Percentiles rank a stretch among this genome's conserved stretches.
Evolutionary conservation across 352 stramenopile species (phyloP).

Genomic region (Globisporangium irregulare): DNA sequence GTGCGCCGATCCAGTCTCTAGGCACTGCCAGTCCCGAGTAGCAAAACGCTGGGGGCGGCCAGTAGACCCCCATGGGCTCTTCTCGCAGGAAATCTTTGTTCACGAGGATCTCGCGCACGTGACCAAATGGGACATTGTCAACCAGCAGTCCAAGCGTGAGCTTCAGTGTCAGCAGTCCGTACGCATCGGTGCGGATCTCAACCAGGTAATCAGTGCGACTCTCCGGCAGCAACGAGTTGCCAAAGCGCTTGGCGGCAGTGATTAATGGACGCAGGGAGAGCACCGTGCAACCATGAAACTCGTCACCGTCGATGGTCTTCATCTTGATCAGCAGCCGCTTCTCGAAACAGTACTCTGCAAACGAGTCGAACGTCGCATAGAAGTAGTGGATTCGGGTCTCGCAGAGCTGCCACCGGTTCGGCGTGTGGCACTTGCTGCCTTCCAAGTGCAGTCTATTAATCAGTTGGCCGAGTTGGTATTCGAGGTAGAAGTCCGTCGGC

Average conservation of each 20-base stretch:
- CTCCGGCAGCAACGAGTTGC: slow-evolving; percentile 46
- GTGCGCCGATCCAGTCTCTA: slow-evolving; percentile 59
- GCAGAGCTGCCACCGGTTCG: slow-evolving; percentile 81
- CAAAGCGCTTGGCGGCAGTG: slow-evolving; percentile 55
- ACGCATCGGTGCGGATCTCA: slow-evolving; percentile 55
- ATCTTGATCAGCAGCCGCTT: slow-evolving; percentile 72
- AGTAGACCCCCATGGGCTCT: slow-evolving; percentile 48
- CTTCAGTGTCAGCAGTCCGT: slow-evolving; percentile 70
- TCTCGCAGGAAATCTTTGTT: slow-evolving; percentile 54
- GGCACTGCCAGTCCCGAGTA: slow-evolving; percentile 45
- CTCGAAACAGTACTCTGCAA: slow-evolving; percentile 63
- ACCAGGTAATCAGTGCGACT: slow-evolving; percentile 60
- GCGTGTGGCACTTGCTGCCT: slow-evolving; percentile 75
- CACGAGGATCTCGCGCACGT: slow-evolving; percentile 55
- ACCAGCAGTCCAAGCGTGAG: slow-evolving; percentile 68
- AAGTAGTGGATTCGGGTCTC: slow-evolving; percentile 72
- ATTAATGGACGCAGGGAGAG: slow-evolving; percentile 55
- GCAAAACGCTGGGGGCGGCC: slow-evolving; percentile 48
- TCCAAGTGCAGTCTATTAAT: slow-evolving; percentile 61
- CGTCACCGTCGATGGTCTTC: slow-evolving; percentile 30
- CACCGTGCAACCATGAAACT: slow-evolving; percentile 53
- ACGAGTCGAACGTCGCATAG: slow-evolving; percentile 57
- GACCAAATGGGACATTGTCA: slow-evolving; percentile 45
- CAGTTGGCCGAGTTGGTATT: slow-evolving; percentile 73
- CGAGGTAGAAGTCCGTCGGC: slow-evolving; percentile 68